phyloP scores from a whole-genome alignment of 495 filamentous ascomycete species.

The Aspergillus coremiiformis region DNA sequence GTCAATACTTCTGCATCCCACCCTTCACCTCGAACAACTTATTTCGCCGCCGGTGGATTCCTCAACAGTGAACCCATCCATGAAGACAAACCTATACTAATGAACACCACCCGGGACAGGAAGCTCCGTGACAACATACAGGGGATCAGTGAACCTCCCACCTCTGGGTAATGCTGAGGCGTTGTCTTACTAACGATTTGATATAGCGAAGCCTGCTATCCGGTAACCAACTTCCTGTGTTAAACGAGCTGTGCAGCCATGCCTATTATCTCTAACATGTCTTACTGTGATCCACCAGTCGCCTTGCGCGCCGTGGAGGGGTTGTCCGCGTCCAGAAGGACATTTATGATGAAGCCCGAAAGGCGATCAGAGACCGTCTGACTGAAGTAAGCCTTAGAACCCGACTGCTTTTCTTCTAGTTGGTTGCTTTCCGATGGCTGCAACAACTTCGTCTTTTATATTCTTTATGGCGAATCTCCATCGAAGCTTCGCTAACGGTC shows the following conservation, averaged over 20 bases:
- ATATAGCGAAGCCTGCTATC: slow-evolving; percentile 55
- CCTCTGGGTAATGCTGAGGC: background rate
- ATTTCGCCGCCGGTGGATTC: background rate
- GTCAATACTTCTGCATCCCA: background rate
- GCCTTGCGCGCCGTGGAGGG: slow-evolving; percentile 71
- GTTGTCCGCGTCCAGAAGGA: slow-evolving; percentile 60
- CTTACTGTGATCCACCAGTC: too few relatives aligned
- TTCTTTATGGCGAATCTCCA: too few relatives aligned
- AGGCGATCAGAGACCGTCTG: slow-evolving; percentile 45
- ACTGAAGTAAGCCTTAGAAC: slow-evolving; percentile 44
- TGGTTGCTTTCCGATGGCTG: background rate
- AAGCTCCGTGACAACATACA: slow-evolving; percentile 56
- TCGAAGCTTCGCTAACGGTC: too few relatives aligned
- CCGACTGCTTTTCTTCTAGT: too few relatives aligned
- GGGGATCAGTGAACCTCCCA: slow-evolving; percentile 54
- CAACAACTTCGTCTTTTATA: too few relatives aligned
- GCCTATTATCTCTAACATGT: background rate
- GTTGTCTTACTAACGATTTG: background rate
- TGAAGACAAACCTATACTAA: background rate
- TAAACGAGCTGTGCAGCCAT: background rate
- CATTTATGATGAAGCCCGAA: slow-evolving; percentile 67
- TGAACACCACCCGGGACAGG: slow-evolving; percentile 48
- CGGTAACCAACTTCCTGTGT: slow-evolving; percentile 37
- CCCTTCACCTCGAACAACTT: background rate
- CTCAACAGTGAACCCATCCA: slow-evolving; percentile 15